These are phyloP conservation scores for Ceratobasidium sp. DNA, from an alignment of 1,284 basidiomycete species.

Conservation along the genomic window DNA sequence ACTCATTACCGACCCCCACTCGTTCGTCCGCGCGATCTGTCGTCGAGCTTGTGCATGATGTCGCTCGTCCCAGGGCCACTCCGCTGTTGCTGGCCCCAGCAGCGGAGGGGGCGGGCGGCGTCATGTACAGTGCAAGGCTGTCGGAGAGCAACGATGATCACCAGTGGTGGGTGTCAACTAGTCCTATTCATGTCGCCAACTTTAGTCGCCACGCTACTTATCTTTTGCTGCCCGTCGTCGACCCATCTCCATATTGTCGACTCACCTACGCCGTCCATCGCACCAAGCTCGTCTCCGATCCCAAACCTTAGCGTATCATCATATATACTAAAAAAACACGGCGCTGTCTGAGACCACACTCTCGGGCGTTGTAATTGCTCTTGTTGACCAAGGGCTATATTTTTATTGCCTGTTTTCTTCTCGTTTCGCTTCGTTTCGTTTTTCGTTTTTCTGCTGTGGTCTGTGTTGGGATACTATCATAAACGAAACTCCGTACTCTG, in stretches of 20 bases:
- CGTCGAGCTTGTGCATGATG: background rate
- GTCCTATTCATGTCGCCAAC: background rate
- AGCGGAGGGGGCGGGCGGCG: background rate
- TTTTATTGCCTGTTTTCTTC: background rate
- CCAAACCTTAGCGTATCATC: background rate
- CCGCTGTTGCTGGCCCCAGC: background rate
- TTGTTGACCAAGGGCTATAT: background rate
- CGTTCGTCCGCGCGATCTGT: background rate
- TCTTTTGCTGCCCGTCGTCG: background rate
- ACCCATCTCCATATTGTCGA: background rate
- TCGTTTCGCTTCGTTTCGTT: background rate
- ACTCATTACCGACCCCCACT: background rate
- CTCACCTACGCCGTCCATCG: background rate
- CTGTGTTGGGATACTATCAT: too few relatives aligned
- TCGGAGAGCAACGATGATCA: background rate
- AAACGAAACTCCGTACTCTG: background rate
- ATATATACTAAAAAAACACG: background rate
- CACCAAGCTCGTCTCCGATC: background rate
- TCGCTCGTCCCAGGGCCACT: slow-evolving; percentile 2
- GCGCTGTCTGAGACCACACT: background rate
- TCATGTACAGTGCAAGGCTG: background rate
- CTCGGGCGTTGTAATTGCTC: background rate
- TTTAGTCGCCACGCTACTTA: background rate
- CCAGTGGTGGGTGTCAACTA: background rate
- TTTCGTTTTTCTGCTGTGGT: background rate